Base-by-base conservation (phyloP, 129 eudicot species). In the Arctium minus region DNA sequence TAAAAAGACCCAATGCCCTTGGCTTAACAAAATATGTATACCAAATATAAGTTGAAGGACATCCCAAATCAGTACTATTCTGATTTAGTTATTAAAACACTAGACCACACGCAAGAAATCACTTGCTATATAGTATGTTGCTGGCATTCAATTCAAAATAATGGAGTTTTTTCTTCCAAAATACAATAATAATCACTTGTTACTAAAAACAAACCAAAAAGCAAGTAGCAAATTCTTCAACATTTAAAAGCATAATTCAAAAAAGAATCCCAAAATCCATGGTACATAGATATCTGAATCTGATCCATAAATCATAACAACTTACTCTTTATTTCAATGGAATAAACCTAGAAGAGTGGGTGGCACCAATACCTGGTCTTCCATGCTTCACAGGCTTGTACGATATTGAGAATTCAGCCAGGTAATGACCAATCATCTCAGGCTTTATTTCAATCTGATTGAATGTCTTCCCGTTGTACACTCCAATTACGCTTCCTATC, bases 301-400 rank as follows among this genome's bases (percentile, higher is more conserved):
- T 4, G 40, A 37, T 44, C 53, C 53, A 44, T 44, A 44, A 44
- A 44, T 44, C 12, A 44, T 2, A 44, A 44, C 53, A 44, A 8
- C 48, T 42, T 8, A 10, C 53, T 44, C 11, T 10, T 8, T 46
- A 46, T 33, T 91, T 91, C 7, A 91, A 86, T 79, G 94, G 92
- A 79, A 91, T 91, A 60, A 91, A 88, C 91, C 94, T 91, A 2
- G 92, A 91, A 11, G 94, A 91, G 86, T 87, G 94, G 67, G 94
- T 91, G 50, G 94, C 94, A 87, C 94, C 94, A 72, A 91, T 91
- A 79, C 94, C 94, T 5, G 94, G 94, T 56, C 94, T 88, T n/a
- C 94, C 94, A 71, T 91, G 94, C 92, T 88, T 91, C n/a, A 91
- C 94, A 32, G 92, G 94, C 89, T 91, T 88, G 94, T 91, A 91